Evolutionary conservation across 345 rosid genomes (phyloP).

Genomic region (Eucalyptus shirleyi): DNA sequence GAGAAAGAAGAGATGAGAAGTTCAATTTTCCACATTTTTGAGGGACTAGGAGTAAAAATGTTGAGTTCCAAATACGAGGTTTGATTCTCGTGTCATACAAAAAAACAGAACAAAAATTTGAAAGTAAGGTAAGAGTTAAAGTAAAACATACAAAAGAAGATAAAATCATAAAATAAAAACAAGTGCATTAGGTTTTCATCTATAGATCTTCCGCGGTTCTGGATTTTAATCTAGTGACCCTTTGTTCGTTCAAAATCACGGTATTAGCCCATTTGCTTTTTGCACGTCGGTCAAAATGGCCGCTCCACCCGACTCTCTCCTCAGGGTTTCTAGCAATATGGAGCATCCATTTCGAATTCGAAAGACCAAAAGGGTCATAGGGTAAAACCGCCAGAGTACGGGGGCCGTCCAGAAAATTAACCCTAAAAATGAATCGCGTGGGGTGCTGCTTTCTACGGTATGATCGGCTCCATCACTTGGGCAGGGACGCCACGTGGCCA

Average conservation of each 20-base stretch:
- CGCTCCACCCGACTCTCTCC: neutral
- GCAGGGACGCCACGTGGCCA: neutral
- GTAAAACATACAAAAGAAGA: fast-evolving
- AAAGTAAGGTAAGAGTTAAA: no score
- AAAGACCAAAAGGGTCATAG: neutral
- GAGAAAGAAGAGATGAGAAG: fast-evolving
- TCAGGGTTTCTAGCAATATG: neutral
- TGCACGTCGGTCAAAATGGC: neutral
- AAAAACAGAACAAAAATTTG: no score
- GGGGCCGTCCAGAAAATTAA: neutral
- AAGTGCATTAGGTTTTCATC: neutral
- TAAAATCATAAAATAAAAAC: neutral
- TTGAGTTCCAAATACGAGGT: no score
- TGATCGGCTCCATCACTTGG: neutral
- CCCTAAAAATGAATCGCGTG: neutral
- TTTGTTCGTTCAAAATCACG: neutral
- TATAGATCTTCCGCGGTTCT: neutral
- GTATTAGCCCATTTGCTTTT: neutral
- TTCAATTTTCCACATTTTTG: fast-evolving
- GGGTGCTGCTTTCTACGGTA: neutral
- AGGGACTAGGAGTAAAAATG: no score
- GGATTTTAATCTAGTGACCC: neutral
- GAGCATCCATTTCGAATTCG: neutral
- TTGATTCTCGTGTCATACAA: fast-evolving
- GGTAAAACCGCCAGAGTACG: neutral